Conservation (phyloP, 352 stramenopile genomes). For the Globisporangium mamillatum region DNA sequence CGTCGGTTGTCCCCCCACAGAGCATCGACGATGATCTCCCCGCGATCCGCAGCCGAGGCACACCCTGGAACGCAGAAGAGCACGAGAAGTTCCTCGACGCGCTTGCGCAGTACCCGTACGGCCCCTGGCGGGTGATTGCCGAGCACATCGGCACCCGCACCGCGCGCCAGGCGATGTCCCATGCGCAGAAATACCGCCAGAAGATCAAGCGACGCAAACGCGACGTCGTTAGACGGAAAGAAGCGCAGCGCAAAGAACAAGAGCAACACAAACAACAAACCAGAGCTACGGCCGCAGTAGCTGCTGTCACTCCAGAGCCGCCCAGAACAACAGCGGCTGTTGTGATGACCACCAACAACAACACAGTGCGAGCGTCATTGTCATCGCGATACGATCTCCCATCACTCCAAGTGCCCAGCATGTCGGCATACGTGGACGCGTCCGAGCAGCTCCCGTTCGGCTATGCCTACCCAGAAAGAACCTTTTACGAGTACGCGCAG, state of each 20-base stretch:
- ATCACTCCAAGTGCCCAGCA: background rate
- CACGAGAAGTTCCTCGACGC: slow-evolving; percentile 25
- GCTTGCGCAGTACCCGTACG: slow-evolving; percentile 24
- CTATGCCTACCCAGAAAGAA: background rate
- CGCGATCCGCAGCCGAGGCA: background rate
- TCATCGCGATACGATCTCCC: background rate
- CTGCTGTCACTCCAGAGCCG: background rate
- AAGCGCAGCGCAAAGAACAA: background rate
- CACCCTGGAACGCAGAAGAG: slow-evolving; percentile 16
- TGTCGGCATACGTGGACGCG: background rate
- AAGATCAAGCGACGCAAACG: slow-evolving; percentile 10
- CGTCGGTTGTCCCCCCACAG: background rate
- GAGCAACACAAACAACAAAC: background rate
- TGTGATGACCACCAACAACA: background rate
- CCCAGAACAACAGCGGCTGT: background rate
- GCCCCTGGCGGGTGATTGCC: slow-evolving; percentile 28
- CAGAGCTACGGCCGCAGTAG: background rate
- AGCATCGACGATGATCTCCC: slow-evolving; percentile 1
- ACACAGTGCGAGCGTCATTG: background rate
- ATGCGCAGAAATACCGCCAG: slow-evolving; percentile 15
- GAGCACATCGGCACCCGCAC: slow-evolving; percentile 24
- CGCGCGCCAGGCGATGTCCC: slow-evolving; percentile 67
- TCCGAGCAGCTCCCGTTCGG: background rate
- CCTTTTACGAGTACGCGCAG: background rate
- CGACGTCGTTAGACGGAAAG: background rate